phyloP scores from a whole-genome alignment of 805 yeast genomes.

The Sugiyamaella floridensis region DNA sequence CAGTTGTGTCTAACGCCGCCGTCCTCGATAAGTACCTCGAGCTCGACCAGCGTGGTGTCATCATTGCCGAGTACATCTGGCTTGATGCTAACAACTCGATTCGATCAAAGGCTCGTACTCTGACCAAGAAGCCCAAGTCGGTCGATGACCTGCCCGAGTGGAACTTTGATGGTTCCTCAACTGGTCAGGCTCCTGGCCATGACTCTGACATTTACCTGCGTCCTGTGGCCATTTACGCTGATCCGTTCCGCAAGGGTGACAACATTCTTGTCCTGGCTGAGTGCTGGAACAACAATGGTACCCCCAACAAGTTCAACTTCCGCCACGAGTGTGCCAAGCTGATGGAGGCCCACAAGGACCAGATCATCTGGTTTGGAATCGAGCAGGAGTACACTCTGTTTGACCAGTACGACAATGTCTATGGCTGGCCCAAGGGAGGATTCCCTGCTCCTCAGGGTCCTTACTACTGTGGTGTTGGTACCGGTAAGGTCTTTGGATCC shows the following conservation, averaged over 20 bases:
- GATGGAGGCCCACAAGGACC: slow-evolving; percentile 82
- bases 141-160: slow-evolving; percentile 93
- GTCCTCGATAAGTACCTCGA: slow-evolving; percentile 76
- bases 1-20: slow-evolving; percentile 47
- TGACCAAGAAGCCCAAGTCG: slow-evolving; percentile 56
- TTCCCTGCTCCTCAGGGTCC: slow-evolving; percentile 99
- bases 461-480: slow-evolving; percentile 99
- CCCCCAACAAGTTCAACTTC: slow-evolving; percentile 98
- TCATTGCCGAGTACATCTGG: slow-evolving; percentile 97
- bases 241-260: slow-evolving; percentile 97
- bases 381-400: slow-evolving; percentile 98
- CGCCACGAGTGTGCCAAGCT: slow-evolving; percentile 94
- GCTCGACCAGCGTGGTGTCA: slow-evolving; percentile 76
- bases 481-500: slow-evolving; percentile 96
- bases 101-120: slow-evolving; percentile 92
- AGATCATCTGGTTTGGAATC: slow-evolving; percentile 92
- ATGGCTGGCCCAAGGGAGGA: slow-evolving; percentile 99
- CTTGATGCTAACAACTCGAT: slow-evolving; percentile 85
- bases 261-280: slow-evolving; percentile 91
- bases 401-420: slow-evolving; percentile 81
- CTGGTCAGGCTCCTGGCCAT: slow-evolving; percentile 97
- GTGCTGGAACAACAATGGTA: slow-evolving; percentile 98
- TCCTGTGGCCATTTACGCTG: slow-evolving; percentile 93
- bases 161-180: slow-evolving; percentile 99
- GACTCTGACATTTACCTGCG: slow-evolving; percentile 92